Conservation (phyloP, 768 basidiomycete species). For the Glaciozyma antarctica region DNA sequence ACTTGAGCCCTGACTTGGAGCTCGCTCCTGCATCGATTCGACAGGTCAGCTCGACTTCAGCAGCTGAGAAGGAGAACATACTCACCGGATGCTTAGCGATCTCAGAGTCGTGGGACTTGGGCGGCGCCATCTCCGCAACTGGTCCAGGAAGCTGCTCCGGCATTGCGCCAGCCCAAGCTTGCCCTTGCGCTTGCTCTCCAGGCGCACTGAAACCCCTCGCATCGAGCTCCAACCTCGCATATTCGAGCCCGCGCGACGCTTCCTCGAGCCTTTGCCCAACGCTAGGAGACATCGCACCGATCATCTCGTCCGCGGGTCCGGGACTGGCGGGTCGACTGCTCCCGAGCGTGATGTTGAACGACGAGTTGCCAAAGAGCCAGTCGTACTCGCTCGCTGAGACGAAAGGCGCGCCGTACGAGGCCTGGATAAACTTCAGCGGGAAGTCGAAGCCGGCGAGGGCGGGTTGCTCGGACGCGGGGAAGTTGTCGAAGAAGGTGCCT, state of each 20-base stretch:
- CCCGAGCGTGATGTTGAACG: conserved; percentile 23
- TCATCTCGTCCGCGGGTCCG: conserved; percentile 3
- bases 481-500: not conserved
- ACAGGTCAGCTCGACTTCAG: no score
- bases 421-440: conserved; percentile 25
- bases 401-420: conserved; percentile 25
- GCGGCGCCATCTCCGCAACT: no score
- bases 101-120: no score
- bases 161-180: not conserved
- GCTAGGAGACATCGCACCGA: not conserved
- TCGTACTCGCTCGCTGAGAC: conserved; percentile 16
- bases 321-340: conserved; percentile 25
- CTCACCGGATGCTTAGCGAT: no score
- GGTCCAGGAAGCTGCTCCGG: no score
- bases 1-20: no score
- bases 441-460: conserved; percentile 18
- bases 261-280: no score
- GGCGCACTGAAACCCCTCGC: not conserved
- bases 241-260: not conserved
- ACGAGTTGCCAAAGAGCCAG: conserved; percentile 23
- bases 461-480: not conserved
- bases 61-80: no score
- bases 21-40: no score
- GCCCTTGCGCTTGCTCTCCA: not conserved
- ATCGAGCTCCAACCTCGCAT: not conserved